phyloP scores from a whole-genome alignment of 2,329 filamentous ascomycete genomes.

The Hymenoscyphus scutula region DNA sequence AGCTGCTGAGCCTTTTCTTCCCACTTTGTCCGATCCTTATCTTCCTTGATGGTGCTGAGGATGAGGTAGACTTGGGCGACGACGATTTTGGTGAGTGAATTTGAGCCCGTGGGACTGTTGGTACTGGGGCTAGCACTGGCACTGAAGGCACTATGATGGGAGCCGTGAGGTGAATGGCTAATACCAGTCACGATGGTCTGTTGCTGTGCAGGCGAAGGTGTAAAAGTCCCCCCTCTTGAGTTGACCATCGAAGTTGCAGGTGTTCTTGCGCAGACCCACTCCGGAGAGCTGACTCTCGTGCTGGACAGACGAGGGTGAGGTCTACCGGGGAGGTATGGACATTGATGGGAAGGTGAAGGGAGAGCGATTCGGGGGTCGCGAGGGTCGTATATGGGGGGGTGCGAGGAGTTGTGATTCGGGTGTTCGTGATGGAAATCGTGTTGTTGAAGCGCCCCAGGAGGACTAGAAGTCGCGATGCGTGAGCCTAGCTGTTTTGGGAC shows the following conservation, averaged over 20 bases:
- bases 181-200: constrained; percentile 38
- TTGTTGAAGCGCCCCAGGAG: background rate
- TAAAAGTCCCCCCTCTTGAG: constrained; percentile 38
- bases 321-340: constrained; percentile 34
- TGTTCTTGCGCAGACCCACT: constrained; percentile 36
- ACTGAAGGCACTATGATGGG: constrained; percentile 47
- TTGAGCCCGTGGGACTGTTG: constrained; percentile 46
- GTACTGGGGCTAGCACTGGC: constrained; percentile 37
- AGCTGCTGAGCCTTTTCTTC: constrained; percentile 89
- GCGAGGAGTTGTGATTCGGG: constrained; percentile 3
- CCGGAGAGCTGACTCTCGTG: constrained; percentile 37
- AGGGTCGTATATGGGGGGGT: background rate
- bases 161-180: constrained; percentile 38
- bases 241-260: constrained; percentile 39
- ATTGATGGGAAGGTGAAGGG: constrained; percentile 21
- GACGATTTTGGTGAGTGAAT: constrained; percentile 84
- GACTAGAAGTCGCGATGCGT: constrained; percentile 2
- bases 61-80: constrained; percentile 94
- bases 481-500: constrained; percentile 4
- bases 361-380: constrained; percentile 11
- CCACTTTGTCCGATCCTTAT: constrained; percentile 89
- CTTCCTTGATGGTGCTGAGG: constrained; percentile 91
- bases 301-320: constrained; percentile 35
- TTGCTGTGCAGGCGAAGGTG: constrained; percentile 38
- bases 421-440: constrained; percentile 6